Base-by-base conservation (phyloP, 2,329 filamentous ascomycete genomes). In the Fusarium drepaniforme region DNA sequence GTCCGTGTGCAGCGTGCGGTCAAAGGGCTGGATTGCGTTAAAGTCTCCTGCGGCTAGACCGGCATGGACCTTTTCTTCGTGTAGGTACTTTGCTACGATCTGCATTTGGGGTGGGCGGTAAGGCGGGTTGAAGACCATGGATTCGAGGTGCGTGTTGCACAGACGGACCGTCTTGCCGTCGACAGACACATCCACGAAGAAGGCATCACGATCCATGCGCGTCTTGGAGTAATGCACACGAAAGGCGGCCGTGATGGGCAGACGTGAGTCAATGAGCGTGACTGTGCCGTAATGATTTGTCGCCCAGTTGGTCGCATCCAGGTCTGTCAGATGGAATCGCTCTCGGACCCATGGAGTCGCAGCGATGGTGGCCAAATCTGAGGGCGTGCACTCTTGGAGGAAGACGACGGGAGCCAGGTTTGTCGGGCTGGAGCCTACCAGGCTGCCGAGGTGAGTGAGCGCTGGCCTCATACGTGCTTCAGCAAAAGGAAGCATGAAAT, bases 61-160 rank as follows among this genome's bases (percentile, higher is more conserved):
- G 2, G 83, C 86, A 8, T 84, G 68, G 1, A 87, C 79, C 4
- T 79, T 71, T 0, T 80, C 42, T 4, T 80, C 77, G 4, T 84
- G 84, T 76, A 91, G 83, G 67, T 86, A 84, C 56, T 77, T 70
- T 0, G 86, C 84, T 4, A 86, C 84, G 11, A 84, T 73, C 25
- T 81, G 76, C 64, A 91, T 79, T 75, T 91, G 89, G 0, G 80
- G 74, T 0, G 87, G 87, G 0, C 89, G 84, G 21, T 84, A 79
- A 0, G 88, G 88, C 0, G 87, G 88, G 6, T 85, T 78, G 1
- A 85, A 80, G 0, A 84, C 82, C 18, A 91, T 80, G 3, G 87
- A 90, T 77, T 91, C 90, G 5, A 91, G 86, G 75, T 91, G 90
- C 0, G 86, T 87, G 76, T 90, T 90, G 79, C 88, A 89, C 5